Percentiles rank a stretch among this genome's conserved stretches.
Evolutionary conservation across 164 flowering plant species (phyloP).

Genomic region (Magnolia kwangsiensis): DNA sequence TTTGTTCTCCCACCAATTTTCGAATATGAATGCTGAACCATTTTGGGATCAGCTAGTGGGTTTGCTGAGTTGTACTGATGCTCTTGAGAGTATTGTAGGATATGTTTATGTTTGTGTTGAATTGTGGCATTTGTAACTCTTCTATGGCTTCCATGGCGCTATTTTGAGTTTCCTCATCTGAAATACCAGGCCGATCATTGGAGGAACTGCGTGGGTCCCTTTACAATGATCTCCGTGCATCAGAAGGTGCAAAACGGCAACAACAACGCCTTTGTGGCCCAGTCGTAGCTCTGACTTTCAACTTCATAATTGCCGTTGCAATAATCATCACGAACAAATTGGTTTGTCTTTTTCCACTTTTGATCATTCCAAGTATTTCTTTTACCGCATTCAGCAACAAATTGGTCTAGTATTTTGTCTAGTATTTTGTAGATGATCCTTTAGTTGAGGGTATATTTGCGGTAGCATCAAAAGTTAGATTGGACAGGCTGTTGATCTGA

Average conservation of each 20-base stretch:
- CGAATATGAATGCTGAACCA: too few relatives aligned
- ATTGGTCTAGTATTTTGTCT: too few relatives aligned
- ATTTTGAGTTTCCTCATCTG: neutral
- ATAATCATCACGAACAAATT: conserved; percentile 78
- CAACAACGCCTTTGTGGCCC: conserved; percentile 81
- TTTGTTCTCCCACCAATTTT: too few relatives aligned
- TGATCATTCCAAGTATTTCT: neutral
- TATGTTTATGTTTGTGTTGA: neutral
- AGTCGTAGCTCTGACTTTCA: conserved; percentile 64
- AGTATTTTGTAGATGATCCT: too few relatives aligned
- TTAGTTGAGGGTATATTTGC: too few relatives aligned
- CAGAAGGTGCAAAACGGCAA: conserved; percentile 83
- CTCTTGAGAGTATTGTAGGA: too few relatives aligned
- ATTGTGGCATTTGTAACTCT: neutral
- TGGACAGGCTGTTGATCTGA: neutral
- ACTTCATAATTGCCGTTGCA: conserved; percentile 66
- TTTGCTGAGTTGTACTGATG: too few relatives aligned
- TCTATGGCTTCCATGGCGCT: neutral
- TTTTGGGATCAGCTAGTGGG: too few relatives aligned
- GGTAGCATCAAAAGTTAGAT: too few relatives aligned
- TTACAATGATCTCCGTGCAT: conserved; percentile 67
- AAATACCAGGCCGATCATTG: conserved; percentile 58
- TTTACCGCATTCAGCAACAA: too few relatives aligned
- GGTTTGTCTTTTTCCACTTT: conserved; percentile 28
- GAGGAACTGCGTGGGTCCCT: conserved; percentile 72